These are phyloP conservation scores for Eucalyptus fibrosa DNA, from an alignment of 345 rosid species.

Conservation along the genomic window DNA sequence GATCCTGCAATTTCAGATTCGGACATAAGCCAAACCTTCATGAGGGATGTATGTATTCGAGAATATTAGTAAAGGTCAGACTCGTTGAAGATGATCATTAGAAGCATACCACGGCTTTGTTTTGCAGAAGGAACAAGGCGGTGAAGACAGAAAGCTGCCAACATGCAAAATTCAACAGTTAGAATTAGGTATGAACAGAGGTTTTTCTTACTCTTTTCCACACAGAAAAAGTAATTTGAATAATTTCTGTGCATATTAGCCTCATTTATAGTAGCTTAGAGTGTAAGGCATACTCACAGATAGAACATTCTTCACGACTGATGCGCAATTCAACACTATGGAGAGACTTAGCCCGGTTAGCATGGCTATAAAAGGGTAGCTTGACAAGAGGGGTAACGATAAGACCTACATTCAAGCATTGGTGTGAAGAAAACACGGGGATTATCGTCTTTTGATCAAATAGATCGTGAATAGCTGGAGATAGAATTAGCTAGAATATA, in stretches of 20 bases:
- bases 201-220: background rate
- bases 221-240: background rate
- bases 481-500: background rate
- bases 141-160: conserved; percentile 21
- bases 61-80: background rate
- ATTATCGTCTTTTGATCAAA: background rate
- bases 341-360: conserved; percentile 51
- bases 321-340: conserved; percentile 49
- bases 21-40: background rate
- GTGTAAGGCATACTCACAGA: conserved; percentile 16
- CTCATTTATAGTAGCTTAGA: background rate
- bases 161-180: background rate
- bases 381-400: conserved; percentile 38
- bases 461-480: background rate
- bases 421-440: background rate
- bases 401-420: conserved; percentile 24
- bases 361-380: conserved; percentile 56
- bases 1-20: conserved; percentile 15
- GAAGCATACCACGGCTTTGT: conserved; percentile 29
- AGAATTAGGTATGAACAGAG: background rate
- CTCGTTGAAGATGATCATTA: background rate
- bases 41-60: background rate
- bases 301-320: conserved; percentile 46
- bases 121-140: conserved; percentile 29
- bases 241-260: background rate